Evolutionary conservation across 2,329 filamentous ascomycete species (phyloP).

Genomic region (Aspergillus sp.): DNA sequence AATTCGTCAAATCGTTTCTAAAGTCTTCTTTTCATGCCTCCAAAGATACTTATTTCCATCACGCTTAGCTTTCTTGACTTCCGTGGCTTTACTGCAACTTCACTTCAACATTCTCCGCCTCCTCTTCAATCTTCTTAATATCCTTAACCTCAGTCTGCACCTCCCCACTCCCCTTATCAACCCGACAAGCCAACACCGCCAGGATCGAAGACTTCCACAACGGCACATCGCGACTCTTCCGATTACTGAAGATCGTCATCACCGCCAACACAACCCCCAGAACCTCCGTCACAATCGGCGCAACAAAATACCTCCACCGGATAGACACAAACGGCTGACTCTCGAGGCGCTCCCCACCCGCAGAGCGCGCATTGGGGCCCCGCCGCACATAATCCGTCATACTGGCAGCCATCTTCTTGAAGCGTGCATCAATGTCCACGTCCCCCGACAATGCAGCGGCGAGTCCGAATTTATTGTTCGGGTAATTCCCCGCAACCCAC

Average conservation of each 20-base stretch:
- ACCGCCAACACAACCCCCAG: slow-evolving; percentile 16
- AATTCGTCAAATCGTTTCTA: no score
- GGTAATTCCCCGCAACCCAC: no score
- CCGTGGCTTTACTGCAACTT: slow-evolving; percentile 11
- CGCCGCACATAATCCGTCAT: slow-evolving; percentile 17
- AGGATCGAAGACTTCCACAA: slow-evolving; percentile 21
- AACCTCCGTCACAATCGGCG: slow-evolving; percentile 9
- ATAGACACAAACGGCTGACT: slow-evolving; percentile 15
- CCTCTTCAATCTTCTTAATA: slow-evolving; percentile 6
- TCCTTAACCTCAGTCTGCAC: slow-evolving; percentile 11
- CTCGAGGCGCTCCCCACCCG: slow-evolving; percentile 8
- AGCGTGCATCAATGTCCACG: slow-evolving; percentile 11
- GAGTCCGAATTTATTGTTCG: no score
- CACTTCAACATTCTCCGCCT: slow-evolving; percentile 10
- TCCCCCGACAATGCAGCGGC: neutral
- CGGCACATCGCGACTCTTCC: slow-evolving; percentile 12
- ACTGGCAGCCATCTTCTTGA: slow-evolving; percentile 14
- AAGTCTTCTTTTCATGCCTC: no score
- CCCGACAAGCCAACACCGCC: slow-evolving; percentile 15
- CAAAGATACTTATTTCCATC: no score
- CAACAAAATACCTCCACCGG: slow-evolving; percentile 17
- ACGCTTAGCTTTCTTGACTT: no score
- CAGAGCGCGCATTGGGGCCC: slow-evolving; percentile 12
- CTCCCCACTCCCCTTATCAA: slow-evolving; percentile 10
- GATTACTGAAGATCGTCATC: slow-evolving; percentile 16